Base-by-base conservation (phyloP, 1,284 basidiomycete species). In the Ganoderma sp. region DNA sequence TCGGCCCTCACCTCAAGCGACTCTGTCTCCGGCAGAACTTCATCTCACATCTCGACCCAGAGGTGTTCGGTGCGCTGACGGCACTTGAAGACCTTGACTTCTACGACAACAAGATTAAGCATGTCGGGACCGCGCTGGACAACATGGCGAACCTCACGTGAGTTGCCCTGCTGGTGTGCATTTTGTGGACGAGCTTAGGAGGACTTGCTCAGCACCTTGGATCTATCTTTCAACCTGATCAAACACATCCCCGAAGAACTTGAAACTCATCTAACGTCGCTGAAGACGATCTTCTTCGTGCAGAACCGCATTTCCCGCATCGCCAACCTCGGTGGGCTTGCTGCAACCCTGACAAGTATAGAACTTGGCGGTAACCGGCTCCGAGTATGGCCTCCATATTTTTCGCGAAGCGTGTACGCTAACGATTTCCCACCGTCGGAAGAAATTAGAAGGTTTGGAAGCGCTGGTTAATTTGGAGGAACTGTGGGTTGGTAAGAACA, bases 401-500 rank as follows among this genome's bases (percentile, higher is more conserved):
- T 56, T 39, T 63, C 14, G 43, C 15, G 15, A 25, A 12, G 6
- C 14, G 48, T 32, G 45, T 32, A 57, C 41, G 56, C 45, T 25
- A 67, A 61, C 41, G 32, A 15, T 39, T 39, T 62, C 45, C 32
- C 71, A 41, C 32, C 7, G 12, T 28, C 22, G 22, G n/a, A 41
- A 97, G 95, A 87, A 85, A 80, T 97, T 99, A 70, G 96, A 99
- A 78, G 92, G 94, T 64, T 80, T 98, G 14, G 94, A 94, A n/a
- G 85, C 87, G 8, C 83, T 98, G 56, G 86, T 88, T 0, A 93
- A 93, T 69, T 82, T 99, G 10, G 93, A 96, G 72, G 96, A 99
- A 75, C 83, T 99, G 1, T 99, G 97, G 96, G 81, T 99, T 4
- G 97, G 97, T 12, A 99, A 99, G 84, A 99, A 99, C 80, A 98